Evolutionary conservation across 495 filamentous ascomycete genomes (phyloP), one percentile per base, ranked within the genome.

Genomic region (Aspergillus diversus): DNA sequence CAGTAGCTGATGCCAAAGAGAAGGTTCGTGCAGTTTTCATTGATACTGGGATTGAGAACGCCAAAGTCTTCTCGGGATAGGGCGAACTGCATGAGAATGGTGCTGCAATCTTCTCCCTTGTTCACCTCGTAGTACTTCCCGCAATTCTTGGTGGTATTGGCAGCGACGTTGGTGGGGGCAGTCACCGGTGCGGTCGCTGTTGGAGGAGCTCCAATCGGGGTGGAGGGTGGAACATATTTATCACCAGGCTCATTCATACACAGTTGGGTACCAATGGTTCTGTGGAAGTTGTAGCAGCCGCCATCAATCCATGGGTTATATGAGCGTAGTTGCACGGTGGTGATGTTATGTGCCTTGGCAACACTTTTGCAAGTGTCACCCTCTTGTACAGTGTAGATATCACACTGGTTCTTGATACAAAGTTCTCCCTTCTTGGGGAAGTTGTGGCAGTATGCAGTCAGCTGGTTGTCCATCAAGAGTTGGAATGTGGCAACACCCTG

Each of bases 331-430:
- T 60, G 52, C 4, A 66, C 68, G 7, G 61, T 58, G 8, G 66
- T 61, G 32, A 74, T 58, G 9, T 39, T 59, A 52, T 71, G 54
- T 15, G 51, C 60, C 1, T 37, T 34, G 12, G 70, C 66, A 54
- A 74, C 64, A 3, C 37, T 59, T 17, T 65, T 49, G 57, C 66
- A 75, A 3, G 53, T 70, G 55, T 75, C 70, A 9, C 68, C 66
- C 8, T 46, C 12, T 7, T 47, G 35, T 6, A 61, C 37, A 15
- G 59, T 61, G 15, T 61, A 47, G 3, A 21, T 37, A 0, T 34
- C 35, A 39, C 50, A 61, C 2, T 9, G 5, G 37, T 48, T 47
- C 11, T 47, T 21, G 15, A 61, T 37, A 33, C 50, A 55, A 0
- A 61, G 50, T 31, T 55, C 51, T 5, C 17, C 37, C 2, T 34